Conservation (phyloP, 2,329 filamentous ascomycete species). For the Colletotrichum falcatum region DNA sequence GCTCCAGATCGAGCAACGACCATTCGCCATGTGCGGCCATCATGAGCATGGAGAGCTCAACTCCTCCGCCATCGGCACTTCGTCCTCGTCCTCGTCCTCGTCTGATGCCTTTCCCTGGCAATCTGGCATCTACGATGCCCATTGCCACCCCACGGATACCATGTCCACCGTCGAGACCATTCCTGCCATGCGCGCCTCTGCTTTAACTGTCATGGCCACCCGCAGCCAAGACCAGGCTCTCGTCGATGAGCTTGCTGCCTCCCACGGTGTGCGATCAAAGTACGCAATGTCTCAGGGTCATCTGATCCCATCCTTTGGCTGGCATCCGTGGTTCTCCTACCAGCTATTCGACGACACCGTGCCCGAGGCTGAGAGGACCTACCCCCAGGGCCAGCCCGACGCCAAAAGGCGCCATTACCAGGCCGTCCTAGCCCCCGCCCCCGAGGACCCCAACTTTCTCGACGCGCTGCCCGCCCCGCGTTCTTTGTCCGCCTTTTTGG, state of each 20-base stretch:
- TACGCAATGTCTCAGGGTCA: constrained; percentile 41
- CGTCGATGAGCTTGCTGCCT: constrained; percentile 70
- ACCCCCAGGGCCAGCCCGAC: constrained; percentile 46
- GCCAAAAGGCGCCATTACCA: constrained; percentile 72
- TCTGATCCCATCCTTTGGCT: constrained; percentile 80
- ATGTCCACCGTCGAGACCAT: constrained; percentile 71
- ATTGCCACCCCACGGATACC: constrained; percentile 87
- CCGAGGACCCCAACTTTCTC: constrained; percentile 57
- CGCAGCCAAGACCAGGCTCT: constrained; percentile 80
- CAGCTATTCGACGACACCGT: constrained; percentile 74
- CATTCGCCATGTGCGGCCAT: constrained; percentile 34
- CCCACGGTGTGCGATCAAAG: constrained; percentile 60
- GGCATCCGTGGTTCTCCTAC: constrained; percentile 90
- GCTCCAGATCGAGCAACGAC: constrained; percentile 13
- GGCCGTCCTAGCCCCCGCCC: constrained; percentile 68
- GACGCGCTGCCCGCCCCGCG: constrained; percentile 68
- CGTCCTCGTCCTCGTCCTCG: constrained; percentile 18
- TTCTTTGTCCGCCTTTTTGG: constrained; percentile 69
- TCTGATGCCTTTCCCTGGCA: constrained; percentile 72
- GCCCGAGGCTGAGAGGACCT: constrained; percentile 50
- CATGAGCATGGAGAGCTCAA: constrained; percentile 10
- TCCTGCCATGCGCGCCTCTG: constrained; percentile 72
- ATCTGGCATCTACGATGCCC: constrained; percentile 79
- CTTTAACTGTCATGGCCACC: constrained; percentile 82
- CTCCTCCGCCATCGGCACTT: constrained; percentile 17